Percentiles rank a stretch among this genome's conserved stretches.
phyloP scores from a whole-genome alignment of 768 basidiomycete species.

The Coprinellus micaceus region DNA sequence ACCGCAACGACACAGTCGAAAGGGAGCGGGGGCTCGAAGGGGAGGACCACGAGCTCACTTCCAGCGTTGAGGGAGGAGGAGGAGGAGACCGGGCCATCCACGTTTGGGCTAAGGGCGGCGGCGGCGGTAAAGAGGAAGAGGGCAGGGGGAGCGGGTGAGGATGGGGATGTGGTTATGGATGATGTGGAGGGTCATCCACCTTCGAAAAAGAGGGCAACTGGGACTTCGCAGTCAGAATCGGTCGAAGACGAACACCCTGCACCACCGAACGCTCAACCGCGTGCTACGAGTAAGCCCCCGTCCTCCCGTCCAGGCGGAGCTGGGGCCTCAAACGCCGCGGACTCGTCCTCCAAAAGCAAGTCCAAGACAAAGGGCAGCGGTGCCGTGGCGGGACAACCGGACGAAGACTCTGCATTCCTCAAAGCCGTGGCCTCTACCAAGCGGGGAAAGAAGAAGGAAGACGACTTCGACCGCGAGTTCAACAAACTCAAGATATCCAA shows the following conservation, averaged over 20 bases:
- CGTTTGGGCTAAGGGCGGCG: slow-evolving; percentile 31
- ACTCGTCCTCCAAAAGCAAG: neutral
- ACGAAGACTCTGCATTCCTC: slow-evolving; percentile 66
- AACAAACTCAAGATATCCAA: slow-evolving; percentile 71
- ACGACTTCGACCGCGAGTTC: slow-evolving; percentile 75
- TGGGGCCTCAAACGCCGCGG: neutral
- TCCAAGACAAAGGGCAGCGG: slow-evolving; percentile 23
- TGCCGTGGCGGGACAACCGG: slow-evolving; percentile 46
- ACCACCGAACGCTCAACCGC: neutral
- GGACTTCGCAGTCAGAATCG: slow-evolving; percentile 32
- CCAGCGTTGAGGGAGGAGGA: slow-evolving; percentile 53
- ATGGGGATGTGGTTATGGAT: slow-evolving; percentile 39
- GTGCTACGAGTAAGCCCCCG: slow-evolving; percentile 22
- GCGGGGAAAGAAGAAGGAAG: slow-evolving; percentile 61
- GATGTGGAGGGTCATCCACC: slow-evolving; percentile 18
- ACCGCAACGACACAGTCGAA: slow-evolving; percentile 18
- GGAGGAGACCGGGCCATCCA: slow-evolving; percentile 41
- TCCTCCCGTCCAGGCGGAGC: slow-evolving; percentile 7
- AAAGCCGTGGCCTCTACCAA: slow-evolving; percentile 74
- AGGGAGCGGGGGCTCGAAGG: slow-evolving; percentile 15
- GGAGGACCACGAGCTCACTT: slow-evolving; percentile 19
- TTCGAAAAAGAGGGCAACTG: slow-evolving; percentile 43
- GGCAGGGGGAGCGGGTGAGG: slow-evolving; percentile 39
- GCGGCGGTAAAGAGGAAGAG: slow-evolving; percentile 17
- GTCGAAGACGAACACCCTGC: slow-evolving; percentile 9